Percentiles rank a stretch among this genome's conserved stretches.
phyloP scores from a whole-genome alignment of 23 red algal species.

The Gracilaria gracilis region DNA sequence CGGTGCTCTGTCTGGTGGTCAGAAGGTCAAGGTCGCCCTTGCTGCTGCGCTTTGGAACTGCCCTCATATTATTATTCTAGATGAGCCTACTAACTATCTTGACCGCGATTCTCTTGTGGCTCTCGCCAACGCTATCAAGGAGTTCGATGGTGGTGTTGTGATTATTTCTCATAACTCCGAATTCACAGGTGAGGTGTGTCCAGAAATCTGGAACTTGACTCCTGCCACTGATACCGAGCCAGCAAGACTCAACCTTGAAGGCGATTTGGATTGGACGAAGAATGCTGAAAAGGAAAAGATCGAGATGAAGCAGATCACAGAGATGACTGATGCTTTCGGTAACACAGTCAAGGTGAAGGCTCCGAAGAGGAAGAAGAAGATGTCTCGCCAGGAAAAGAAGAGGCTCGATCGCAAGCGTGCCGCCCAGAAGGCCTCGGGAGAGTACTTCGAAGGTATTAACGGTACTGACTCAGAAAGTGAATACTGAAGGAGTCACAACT shows the following conservation, averaged over 20 bases:
- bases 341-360: conserved; percentile 85
- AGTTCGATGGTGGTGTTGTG: conserved; percentile 97
- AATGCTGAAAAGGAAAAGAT: conserved; percentile 80
- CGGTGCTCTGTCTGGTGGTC: conserved; percentile 88
- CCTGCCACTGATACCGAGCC: conserved; percentile 88
- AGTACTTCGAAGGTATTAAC: conserved; percentile 81
- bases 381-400: conserved; percentile 81
- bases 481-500: conserved; percentile 8
- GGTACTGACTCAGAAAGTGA: conserved; percentile 77
- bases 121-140: conserved; percentile 88
- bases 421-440: conserved; percentile 72
- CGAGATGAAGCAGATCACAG: conserved; percentile 79
- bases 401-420: conserved; percentile 84
- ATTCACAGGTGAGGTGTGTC: conserved; percentile 83
- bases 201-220: conserved; percentile 88
- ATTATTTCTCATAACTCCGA: conserved; percentile 94
- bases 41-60: conserved; percentile 89
- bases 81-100: conserved; percentile 99
- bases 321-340: conserved; percentile 74
- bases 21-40: conserved; percentile 94
- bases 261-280: conserved; percentile 89
- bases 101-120: conserved; percentile 91
- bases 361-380: conserved; percentile 76
- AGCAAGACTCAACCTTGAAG: conserved; percentile 77
- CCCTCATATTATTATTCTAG: conserved; percentile 92